Conservation (phyloP, 441 rosid species). For the Mallotus repandus region DNA sequence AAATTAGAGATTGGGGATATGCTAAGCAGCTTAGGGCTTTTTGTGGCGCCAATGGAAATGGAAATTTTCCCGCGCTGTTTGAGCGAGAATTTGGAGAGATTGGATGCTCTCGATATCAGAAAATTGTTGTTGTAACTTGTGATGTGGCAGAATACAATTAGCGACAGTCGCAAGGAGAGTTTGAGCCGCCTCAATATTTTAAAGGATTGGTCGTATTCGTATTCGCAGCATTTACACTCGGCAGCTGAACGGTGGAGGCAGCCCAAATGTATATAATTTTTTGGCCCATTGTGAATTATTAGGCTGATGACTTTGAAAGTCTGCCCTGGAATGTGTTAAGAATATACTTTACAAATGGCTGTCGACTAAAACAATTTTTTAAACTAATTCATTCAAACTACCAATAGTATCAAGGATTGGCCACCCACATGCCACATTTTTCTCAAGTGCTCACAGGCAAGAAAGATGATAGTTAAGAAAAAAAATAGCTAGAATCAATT, state of each 20-base stretch:
- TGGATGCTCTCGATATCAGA: not conserved
- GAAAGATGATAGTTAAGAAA: no score
- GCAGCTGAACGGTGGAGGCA: no score
- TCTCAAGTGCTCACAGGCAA: no score
- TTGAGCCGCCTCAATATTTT: not conserved
- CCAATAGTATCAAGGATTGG: no score
- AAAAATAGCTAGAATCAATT: no score
- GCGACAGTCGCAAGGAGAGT: not conserved
- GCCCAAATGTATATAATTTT: not conserved
- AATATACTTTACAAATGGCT: no score
- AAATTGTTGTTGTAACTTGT: not conserved
- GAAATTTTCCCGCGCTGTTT: slow-evolving; percentile 58
- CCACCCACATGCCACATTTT: no score
- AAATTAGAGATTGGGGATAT: not conserved
- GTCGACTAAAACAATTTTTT: no score
- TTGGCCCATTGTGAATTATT: not conserved
- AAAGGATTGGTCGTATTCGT: not conserved
- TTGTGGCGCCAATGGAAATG: slow-evolving; percentile 46
- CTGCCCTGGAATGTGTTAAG: no score
- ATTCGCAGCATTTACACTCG: not conserved
- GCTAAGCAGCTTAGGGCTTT: slow-evolving; percentile 24
- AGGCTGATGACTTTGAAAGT: no score
- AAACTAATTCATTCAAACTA: no score
- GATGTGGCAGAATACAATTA: slow-evolving; percentile 12
- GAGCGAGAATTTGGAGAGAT: not conserved